Evolutionary conservation across 1,139 yeast genomes (phyloP), one percentile per base, ranked within the genome.

Genomic region (Taphrina confusa): DNA sequence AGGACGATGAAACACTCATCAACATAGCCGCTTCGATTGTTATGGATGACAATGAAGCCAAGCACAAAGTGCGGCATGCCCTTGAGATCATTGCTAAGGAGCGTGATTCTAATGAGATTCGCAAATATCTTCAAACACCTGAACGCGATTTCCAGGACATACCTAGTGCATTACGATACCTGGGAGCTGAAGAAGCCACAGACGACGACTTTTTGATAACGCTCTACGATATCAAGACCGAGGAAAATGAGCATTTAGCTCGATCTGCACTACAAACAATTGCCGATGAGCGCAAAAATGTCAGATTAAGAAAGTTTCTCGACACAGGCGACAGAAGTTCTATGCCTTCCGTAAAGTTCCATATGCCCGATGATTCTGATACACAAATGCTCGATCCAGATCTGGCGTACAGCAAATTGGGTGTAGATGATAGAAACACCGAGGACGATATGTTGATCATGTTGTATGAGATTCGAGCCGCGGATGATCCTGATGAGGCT

Each of bases 121-220:
- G 69, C 12, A 63, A 66, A n/a, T 66, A 64, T 20, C 68, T 72
- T 46, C 73, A 71, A 46, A 62, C 66, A 5, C 57, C 62, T 4
- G 44, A 54, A 18, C 33, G 69, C 66, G 52, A 61, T 52, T 39
- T 68, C 82, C 36, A 39, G 37, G 80, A 81, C 12, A 65, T 81
- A 3, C 69, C 72, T 1, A 78, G 82, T 57, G 94, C 96, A 0
- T 81, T 85, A 65, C 77, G 77, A 0, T 77, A 79, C 14, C 72
- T 89, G 51, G 84, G 82, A 14, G 79, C 85, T 23, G 84, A 80
- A 65, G 82, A 80, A 36, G 77, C 81, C 4, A 84, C 88, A 2
- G 94, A 85, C 68, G 92, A 85, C 68, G 94, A 86, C 64, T 82
- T 86, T 57, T 80, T 86, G 3, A 77, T 84, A 37, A 84, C 94